These are phyloP conservation scores for Umbelopsis vinacea DNA, from an alignment of 192 early-diverging fungal species.

Conservation along the genomic window DNA sequence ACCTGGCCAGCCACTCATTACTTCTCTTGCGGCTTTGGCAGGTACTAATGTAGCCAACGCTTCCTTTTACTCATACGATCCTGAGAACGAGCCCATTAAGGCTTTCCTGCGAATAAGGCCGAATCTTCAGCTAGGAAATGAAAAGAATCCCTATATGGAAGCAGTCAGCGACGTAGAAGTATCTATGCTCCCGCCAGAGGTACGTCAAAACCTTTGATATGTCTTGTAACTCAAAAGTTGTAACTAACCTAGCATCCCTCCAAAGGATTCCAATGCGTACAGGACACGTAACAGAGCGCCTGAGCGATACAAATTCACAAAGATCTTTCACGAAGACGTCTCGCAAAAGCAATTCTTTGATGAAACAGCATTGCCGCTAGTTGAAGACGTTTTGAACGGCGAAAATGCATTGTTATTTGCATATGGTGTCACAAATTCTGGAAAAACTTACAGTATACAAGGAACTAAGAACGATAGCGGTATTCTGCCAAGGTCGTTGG, in stretches of 20 bases:
- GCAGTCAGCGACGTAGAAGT: slow-evolving; percentile 44
- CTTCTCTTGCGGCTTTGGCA: slow-evolving; percentile 1
- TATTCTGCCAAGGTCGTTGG: slow-evolving; percentile 61
- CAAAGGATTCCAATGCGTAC: slow-evolving; percentile 37
- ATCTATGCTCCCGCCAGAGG: slow-evolving; percentile 48
- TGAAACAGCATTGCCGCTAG: slow-evolving; percentile 58
- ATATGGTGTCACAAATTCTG: slow-evolving; percentile 74
- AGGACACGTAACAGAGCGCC: slow-evolving; percentile 38
- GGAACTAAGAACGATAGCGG: slow-evolving; percentile 53
- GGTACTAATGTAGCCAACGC: not conserved
- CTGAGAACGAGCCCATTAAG: slow-evolving; percentile 46
- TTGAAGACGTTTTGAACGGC: slow-evolving; percentile 57
- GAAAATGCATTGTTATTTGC: slow-evolving; percentile 70
- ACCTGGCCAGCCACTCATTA: slow-evolving; percentile 9
- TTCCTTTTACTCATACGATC: slow-evolving; percentile 39
- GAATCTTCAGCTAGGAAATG: not conserved
- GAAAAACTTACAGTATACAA: slow-evolving; percentile 73
- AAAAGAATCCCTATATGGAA: slow-evolving; percentile 40
- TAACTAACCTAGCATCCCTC: not conserved
- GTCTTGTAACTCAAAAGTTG: not conserved
- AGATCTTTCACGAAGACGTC: slow-evolving; percentile 52
- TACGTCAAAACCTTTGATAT: not conserved
- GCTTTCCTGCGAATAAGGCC: slow-evolving; percentile 43
- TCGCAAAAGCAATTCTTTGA: slow-evolving; percentile 61
- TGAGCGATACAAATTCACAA: slow-evolving; percentile 58